Evolutionary conservation across 2,329 filamentous ascomycete genomes (phyloP).

Genomic region (Pseudonectria buxi): DNA sequence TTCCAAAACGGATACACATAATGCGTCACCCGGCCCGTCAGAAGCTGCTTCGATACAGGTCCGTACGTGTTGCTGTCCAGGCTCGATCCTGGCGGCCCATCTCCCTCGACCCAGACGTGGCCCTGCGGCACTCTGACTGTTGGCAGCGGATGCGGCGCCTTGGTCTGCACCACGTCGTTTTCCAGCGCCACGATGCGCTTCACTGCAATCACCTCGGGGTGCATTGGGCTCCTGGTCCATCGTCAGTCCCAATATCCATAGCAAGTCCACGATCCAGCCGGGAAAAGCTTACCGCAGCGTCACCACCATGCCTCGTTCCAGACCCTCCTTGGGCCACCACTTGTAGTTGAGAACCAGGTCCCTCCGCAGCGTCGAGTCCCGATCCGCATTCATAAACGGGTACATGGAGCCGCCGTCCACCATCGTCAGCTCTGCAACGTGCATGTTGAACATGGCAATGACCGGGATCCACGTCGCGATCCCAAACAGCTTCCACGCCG

Average conservation of each 20-base stretch:
- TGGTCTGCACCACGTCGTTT: conserved; percentile 68
- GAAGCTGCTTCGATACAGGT: conserved; percentile 66
- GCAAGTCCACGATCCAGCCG: background rate
- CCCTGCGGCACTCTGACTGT: conserved; percentile 65
- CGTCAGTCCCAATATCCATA: conserved; percentile 1
- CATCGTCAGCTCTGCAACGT: conserved; percentile 51
- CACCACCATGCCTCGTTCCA: conserved; percentile 69
- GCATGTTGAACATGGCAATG: conserved; percentile 53
- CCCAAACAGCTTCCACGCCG: conserved; percentile 41
- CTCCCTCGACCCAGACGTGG: conserved; percentile 94
- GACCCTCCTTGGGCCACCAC: conserved; percentile 47
- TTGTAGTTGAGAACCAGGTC: conserved; percentile 56
- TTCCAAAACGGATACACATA: conserved; percentile 63
- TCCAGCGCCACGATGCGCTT: conserved; percentile 80
- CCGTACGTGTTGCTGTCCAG: conserved; percentile 88
- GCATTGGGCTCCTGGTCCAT: conserved; percentile 55
- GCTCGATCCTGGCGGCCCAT: conserved; percentile 63
- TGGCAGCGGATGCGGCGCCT: conserved; percentile 49
- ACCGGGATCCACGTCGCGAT: conserved; percentile 57
- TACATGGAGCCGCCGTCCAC: conserved; percentile 67
- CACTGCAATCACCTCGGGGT: conserved; percentile 63
- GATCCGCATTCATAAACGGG: conserved; percentile 65
- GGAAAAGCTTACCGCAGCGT: conserved; percentile 51
- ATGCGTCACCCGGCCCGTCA: conserved; percentile 67
- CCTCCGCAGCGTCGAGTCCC: conserved; percentile 44